Evolutionary conservation across 176 grass and related monocot species (phyloP).

Genomic region (Guadua angustifolia): DNA sequence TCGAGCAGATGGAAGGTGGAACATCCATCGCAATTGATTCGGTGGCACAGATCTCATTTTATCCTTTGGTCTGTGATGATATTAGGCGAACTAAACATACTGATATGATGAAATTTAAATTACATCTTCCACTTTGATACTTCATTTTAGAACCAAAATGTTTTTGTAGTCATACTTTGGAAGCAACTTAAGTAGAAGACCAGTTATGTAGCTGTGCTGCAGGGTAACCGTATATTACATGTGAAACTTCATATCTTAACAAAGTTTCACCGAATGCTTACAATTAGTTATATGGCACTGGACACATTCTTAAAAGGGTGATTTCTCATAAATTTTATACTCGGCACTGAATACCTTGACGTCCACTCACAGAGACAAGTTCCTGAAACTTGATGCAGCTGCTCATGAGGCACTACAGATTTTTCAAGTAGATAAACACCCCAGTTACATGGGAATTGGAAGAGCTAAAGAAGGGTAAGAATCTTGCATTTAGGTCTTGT

Average conservation of each 20-base stretch:
- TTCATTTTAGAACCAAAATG: not conserved
- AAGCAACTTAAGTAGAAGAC: not conserved
- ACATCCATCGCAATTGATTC: constrained; percentile 84
- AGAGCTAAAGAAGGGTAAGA: constrained; percentile 93
- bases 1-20: constrained; percentile 86
- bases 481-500: constrained; percentile 36
- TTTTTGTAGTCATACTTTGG: constrained; percentile 1
- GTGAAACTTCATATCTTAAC: not conserved
- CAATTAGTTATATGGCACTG: not conserved
- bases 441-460: constrained; percentile 98
- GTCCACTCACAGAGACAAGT: constrained; percentile 73
- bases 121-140: constrained; percentile 19
- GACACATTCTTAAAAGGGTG: not conserved
- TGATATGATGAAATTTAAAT: constrained; percentile 25
- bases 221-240: not conserved
- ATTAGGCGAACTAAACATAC: constrained; percentile 13
- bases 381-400: constrained; percentile 93
- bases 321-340: not conserved
- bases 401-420: constrained; percentile 92
- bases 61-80: constrained; percentile 60
- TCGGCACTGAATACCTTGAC: constrained; percentile 59
- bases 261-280: not conserved
- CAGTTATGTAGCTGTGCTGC: not conserved
- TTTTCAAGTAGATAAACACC: constrained; percentile 97
- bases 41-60: constrained; percentile 89